These are phyloP conservation scores for Cyamopsis tetragonoloba DNA, from an alignment of 306 rosid species.

Conservation along the genomic window DNA sequence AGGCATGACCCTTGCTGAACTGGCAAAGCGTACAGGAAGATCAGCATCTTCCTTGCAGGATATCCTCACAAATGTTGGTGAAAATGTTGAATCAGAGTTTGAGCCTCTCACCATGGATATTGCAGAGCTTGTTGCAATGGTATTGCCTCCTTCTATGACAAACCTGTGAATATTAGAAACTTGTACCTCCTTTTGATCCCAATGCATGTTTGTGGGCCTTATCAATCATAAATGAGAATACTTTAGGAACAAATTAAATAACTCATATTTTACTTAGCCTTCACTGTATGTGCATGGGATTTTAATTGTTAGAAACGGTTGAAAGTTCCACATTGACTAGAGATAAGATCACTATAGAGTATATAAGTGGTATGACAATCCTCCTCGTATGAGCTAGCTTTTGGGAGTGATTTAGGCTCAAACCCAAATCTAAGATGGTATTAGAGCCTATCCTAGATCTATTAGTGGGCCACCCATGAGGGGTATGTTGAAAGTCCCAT, in stretches of 20 bases:
- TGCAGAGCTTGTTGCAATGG: slow-evolving; percentile 84
- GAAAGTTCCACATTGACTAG: too few relatives aligned
- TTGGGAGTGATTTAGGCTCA: too few relatives aligned
- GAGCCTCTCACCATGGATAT: slow-evolving; percentile 73
- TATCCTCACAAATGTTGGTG: slow-evolving; percentile 72
- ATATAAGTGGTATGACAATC: too few relatives aligned
- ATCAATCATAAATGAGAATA: neutral
- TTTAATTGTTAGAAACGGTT: too few relatives aligned
- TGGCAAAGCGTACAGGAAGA: slow-evolving; percentile 76
- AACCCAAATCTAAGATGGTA: too few relatives aligned
- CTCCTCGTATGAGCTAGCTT: too few relatives aligned
- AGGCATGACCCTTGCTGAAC: slow-evolving; percentile 81
- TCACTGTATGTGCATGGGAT: neutral
- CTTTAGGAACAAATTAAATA: neutral
- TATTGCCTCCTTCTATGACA: slow-evolving; percentile 35
- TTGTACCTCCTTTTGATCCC: slow-evolving; percentile 2
- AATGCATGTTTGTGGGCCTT: slow-evolving; percentile 1
- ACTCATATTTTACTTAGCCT: slow-evolving; percentile 12
- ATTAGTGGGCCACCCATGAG: too few relatives aligned
- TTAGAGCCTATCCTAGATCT: too few relatives aligned
- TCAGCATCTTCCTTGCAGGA: slow-evolving; percentile 57
- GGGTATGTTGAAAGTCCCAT: too few relatives aligned
- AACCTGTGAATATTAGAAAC: slow-evolving; percentile 19
- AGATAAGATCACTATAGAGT: too few relatives aligned
- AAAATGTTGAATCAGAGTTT: slow-evolving; percentile 80